Evolutionary conservation across 2,329 filamentous ascomycete species (phyloP), one percentile per base, ranked within the genome.

Genomic region (Akanthomyces dipterigenus): DNA sequence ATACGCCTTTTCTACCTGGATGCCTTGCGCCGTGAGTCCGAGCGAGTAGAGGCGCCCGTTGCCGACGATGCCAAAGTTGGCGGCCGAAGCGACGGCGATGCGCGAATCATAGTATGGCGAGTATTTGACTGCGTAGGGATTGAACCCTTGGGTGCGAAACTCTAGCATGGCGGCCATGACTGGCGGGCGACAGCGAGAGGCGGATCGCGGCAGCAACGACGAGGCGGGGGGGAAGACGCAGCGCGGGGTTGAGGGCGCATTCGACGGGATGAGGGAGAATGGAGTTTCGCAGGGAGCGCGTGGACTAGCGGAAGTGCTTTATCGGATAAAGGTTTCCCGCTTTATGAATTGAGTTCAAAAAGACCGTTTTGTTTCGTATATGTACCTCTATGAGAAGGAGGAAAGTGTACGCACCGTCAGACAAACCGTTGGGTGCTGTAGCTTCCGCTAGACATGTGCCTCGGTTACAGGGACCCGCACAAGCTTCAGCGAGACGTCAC

Each of bases 21-120:
- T 89, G 11, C 95, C 95, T 63, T 90, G 85, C 0, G 91, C 82
- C 3, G 91, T 96, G 65, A 99, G 77, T 34, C 88, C 89, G 28
- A 98, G 81, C 62, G 93, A 87, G 71, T 90, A 98, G 1, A 98
- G 77, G 48, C 93, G 86, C 12, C 95, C 95, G 78, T 99, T 99
- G 53, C 95, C 95, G 40, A 99, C 93, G 43, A 99, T 89, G 43
- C 95, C 95, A 77, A 95, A 99, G 80, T 99, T 98, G 65, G 93
- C 87, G n/a, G 92, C 89, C 1, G 90, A 84, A 34, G 91, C 90
- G 69, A 97, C 92, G 62, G 93, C 93, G 65, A 99, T 86, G 65
- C 93, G 88, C 66, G 90, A 95, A 78, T 98, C 95, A 79, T 96
- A 96, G 80, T 97, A 99, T 7, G 95, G 95, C 61, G 93, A 98